Percentiles rank a stretch among this genome's conserved stretches.
phyloP scores from a whole-genome alignment of 139 green algal genomes.

The Chlamydomonas schloesseri region DNA sequence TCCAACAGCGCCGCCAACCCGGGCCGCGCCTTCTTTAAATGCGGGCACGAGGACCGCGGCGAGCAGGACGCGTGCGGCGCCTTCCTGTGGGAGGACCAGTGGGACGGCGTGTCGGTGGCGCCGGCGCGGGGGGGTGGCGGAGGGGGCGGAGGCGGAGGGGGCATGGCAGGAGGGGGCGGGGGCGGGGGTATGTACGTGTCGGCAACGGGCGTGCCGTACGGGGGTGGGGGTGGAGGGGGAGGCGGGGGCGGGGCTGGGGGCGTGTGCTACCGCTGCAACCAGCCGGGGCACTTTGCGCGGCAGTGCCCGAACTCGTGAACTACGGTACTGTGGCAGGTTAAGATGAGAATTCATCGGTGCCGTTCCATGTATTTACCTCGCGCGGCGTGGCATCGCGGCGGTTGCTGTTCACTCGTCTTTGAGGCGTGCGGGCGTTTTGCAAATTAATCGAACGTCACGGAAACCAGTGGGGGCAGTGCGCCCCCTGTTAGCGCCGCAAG shows the following conservation, averaged over 20 bases:
- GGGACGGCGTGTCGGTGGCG: slow-evolving; percentile 25
- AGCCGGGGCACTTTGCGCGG: slow-evolving; percentile 55
- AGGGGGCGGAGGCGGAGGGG: background rate
- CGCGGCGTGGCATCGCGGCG: too few species aligned
- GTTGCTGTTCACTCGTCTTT: too few species aligned
- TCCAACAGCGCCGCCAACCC: slow-evolving; percentile 45
- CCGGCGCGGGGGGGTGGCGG: background rate
- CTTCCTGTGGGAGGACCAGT: slow-evolving; percentile 65
- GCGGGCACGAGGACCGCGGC: slow-evolving; percentile 13
- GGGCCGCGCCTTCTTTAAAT: slow-evolving; percentile 57
- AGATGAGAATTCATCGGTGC: too few species aligned
- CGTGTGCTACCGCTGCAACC: slow-evolving; percentile 59
- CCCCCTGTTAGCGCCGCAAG: too few species aligned
- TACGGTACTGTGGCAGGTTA: too few species aligned
- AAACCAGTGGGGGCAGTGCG: too few species aligned
- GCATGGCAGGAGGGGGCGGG: background rate
- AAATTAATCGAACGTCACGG: too few species aligned
- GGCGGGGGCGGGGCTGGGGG: slow-evolving; percentile 1
- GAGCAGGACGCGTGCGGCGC: slow-evolving; percentile 45
- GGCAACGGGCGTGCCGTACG: background rate
- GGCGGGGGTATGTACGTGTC: background rate
- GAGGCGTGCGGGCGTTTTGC: too few species aligned
- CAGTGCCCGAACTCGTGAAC: slow-evolving; percentile 41
- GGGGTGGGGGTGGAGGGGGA: background rate
- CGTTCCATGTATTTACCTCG: too few species aligned